Conservation (phyloP, 2,329 filamentous ascomycete species). For the Sporothrix phasma region DNA sequence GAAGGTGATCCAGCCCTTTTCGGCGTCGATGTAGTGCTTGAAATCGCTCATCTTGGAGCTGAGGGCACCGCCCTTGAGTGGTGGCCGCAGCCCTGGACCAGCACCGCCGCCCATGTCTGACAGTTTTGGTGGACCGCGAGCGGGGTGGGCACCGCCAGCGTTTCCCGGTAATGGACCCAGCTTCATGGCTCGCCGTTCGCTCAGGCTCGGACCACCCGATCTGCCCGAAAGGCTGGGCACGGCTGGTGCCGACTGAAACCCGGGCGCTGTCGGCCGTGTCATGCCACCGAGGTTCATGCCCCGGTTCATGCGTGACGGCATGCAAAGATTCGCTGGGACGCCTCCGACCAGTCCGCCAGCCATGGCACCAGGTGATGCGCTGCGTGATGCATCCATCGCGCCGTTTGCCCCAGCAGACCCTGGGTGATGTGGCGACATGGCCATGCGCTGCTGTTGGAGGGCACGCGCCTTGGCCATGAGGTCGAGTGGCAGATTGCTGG, state of each 20-base stretch:
- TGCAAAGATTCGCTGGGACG: slow-evolving; percentile 33
- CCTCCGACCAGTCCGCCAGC: slow-evolving; percentile 28
- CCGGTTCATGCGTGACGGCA: slow-evolving; percentile 32
- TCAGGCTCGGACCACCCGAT: slow-evolving; percentile 45
- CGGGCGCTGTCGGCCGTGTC: slow-evolving; percentile 36
- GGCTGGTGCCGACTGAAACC: slow-evolving; percentile 45
- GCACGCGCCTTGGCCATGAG: slow-evolving; percentile 32
- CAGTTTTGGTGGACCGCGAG: slow-evolving; percentile 33
- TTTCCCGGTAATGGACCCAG: slow-evolving; percentile 34
- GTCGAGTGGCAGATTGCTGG: slow-evolving; percentile 31
- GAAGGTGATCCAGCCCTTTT: slow-evolving; percentile 85
- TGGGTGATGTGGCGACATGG: slow-evolving; percentile 22
- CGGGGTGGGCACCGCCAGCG: slow-evolving; percentile 29
- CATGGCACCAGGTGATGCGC: slow-evolving; percentile 5
- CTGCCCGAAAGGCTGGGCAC: slow-evolving; percentile 28
- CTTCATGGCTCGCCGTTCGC: slow-evolving; percentile 57
- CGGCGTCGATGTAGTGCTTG: slow-evolving; percentile 77
- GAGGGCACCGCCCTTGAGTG: slow-evolving; percentile 29
- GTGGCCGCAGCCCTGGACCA: slow-evolving; percentile 20
- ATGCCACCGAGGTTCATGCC: slow-evolving; percentile 16
- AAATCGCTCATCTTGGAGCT: slow-evolving; percentile 49
- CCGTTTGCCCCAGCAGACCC: slow-evolving; percentile 21
- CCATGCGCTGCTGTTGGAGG: slow-evolving; percentile 28
- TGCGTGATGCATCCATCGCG: slow-evolving; percentile 23
- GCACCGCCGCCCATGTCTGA: slow-evolving; percentile 29